These are phyloP conservation scores for Diaporthe eres DNA, from an alignment of 2,329 filamentous ascomycete genomes.

Conservation along the genomic window DNA sequence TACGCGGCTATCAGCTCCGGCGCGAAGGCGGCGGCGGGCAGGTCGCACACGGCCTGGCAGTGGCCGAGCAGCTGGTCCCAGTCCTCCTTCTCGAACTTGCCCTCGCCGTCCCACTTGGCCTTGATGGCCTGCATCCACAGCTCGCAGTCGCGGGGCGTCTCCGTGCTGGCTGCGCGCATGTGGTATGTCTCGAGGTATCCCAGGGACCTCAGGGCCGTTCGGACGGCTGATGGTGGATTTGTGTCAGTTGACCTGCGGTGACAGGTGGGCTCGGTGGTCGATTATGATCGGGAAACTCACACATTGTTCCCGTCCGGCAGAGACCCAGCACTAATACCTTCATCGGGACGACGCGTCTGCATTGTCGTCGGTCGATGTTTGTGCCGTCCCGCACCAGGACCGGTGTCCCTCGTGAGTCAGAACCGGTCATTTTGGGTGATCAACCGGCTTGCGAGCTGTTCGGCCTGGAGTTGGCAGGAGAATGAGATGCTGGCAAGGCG, in stretches of 20 bases:
- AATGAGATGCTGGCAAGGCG: not conserved
- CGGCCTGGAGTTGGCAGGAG: accelerated
- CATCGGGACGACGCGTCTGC: conserved; percentile 78
- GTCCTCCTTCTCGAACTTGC: conserved; percentile 53
- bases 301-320: conserved; percentile 59
- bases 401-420: conserved; percentile 22
- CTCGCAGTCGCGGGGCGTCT: conserved; percentile 42
- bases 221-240: conserved; percentile 23
- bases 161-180: conserved; percentile 41
- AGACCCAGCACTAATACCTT: conserved; percentile 79
- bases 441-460: not conserved
- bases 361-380: conserved; percentile 76
- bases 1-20: conserved; percentile 62
- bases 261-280: no score
- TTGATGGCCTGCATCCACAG: conserved; percentile 46
- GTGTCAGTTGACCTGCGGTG: not conserved
- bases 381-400: conserved; percentile 54
- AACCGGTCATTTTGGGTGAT: conserved; percentile 25
- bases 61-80: conserved; percentile 62
- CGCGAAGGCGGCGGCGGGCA: conserved; percentile 50
- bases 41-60: conserved; percentile 51
- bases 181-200: conserved; percentile 41
- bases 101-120: conserved; percentile 45
- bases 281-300: not conserved
- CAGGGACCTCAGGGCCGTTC: conserved; percentile 38